Evolutionary conservation across 2,329 filamentous ascomycete species (phyloP).

Genomic region (Epichloe gansuensis): DNA sequence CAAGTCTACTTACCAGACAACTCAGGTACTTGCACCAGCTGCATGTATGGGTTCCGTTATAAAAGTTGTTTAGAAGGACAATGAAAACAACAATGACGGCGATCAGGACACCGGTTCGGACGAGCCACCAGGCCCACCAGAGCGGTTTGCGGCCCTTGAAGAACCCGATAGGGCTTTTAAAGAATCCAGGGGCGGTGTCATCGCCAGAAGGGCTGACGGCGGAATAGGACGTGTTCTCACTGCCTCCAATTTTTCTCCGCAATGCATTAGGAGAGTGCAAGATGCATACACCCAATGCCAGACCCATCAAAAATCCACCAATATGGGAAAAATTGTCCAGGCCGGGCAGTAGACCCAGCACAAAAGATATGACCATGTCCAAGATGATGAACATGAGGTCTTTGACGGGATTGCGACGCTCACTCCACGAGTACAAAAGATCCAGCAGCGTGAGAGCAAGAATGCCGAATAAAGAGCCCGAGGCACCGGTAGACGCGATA

Average conservation of each 20-base stretch:
- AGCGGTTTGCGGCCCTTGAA: slow-evolving; percentile 86
- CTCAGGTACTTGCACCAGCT: slow-evolving; percentile 91
- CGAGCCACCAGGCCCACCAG: slow-evolving; percentile 97
- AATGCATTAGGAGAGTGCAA: slow-evolving; percentile 78
- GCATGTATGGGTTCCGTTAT: slow-evolving; percentile 63
- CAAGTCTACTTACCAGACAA: slow-evolving; percentile 60
- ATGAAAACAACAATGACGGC: slow-evolving; percentile 78
- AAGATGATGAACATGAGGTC: slow-evolving; percentile 80
- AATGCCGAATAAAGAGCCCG: slow-evolving; percentile 81
- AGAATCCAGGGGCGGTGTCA: slow-evolving; percentile 38
- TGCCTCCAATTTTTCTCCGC: slow-evolving; percentile 55
- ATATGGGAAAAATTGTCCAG: slow-evolving; percentile 97
- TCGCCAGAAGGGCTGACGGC: slow-evolving; percentile 43
- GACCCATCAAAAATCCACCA: slow-evolving; percentile 84
- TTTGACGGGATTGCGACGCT: slow-evolving; percentile 61
- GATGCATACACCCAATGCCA: slow-evolving; percentile 75
- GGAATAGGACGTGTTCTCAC: slow-evolving; percentile 51
- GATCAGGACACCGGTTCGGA: slow-evolving; percentile 65
- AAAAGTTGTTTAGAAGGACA: slow-evolving; percentile 81
- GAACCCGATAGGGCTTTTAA: slow-evolving; percentile 57
- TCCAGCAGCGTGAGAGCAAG: slow-evolving; percentile 81
- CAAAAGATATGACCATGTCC: slow-evolving; percentile 81
- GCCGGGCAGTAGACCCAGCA: slow-evolving; percentile 79
- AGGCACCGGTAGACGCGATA: slow-evolving; percentile 77
- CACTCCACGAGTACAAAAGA: slow-evolving; percentile 81